Conservation (phyloP, 2,329 filamentous ascomycete species). For the Trichoderma afroharzianum region DNA sequence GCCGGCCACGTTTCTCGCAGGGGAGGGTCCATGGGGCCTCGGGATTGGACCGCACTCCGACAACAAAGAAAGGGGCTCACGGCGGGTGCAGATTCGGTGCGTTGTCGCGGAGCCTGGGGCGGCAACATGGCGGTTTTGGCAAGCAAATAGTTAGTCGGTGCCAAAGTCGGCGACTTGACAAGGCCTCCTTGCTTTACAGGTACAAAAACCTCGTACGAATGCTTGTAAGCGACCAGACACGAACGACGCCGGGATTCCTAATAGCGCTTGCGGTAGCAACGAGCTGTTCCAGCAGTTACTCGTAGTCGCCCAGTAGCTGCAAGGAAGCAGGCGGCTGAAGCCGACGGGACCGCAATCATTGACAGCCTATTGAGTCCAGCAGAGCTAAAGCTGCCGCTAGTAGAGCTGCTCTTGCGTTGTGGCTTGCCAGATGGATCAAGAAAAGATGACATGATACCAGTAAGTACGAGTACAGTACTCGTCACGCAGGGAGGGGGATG, state of each 20-base stretch:
- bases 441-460: background rate
- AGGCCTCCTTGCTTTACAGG: background rate
- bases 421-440: background rate
- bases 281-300: background rate
- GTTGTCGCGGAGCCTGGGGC: background rate
- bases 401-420: background rate
- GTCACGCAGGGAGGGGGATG: background rate
- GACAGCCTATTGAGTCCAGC: background rate
- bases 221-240: background rate
- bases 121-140: background rate
- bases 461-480: background rate
- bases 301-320: background rate
- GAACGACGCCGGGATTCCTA: background rate
- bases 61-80: slow-evolving; percentile 1
- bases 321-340: slow-evolving; percentile 10
- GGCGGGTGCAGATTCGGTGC: background rate
- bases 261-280: background rate
- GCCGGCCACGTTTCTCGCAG: slow-evolving; percentile 13
- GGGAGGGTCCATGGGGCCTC: slow-evolving; percentile 5
- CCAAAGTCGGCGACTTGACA: background rate
- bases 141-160: background rate
- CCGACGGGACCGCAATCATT: slow-evolving; percentile 2
- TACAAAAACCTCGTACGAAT: background rate
- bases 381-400: background rate
- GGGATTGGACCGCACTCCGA: slow-evolving; percentile 13